phyloP scores from a whole-genome alignment of 2,329 filamentous ascomycete species.

The Colletotrichum lupini region DNA sequence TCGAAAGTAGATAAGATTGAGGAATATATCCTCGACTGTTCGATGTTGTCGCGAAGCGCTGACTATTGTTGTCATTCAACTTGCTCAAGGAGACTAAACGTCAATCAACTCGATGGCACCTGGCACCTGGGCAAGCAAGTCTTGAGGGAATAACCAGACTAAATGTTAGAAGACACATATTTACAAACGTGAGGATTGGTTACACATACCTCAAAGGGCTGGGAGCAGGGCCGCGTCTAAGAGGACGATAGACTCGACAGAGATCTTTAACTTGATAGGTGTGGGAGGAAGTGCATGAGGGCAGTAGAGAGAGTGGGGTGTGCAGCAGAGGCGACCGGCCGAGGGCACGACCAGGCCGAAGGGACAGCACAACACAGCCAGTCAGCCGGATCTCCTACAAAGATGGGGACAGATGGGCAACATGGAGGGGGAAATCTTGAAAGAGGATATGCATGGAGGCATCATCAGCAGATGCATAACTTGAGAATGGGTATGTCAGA shows the following conservation, averaged over 20 bases:
- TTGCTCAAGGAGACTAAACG: not conserved
- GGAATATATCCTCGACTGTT: not conserved
- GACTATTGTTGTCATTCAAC: not conserved
- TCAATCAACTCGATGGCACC: not conserved
- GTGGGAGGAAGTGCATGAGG: conserved; percentile 27
- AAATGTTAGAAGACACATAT: conserved; percentile 21
- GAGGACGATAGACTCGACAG: not conserved
- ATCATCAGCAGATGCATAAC: conserved; percentile 31
- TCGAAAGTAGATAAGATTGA: not conserved
- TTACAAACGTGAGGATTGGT: not conserved
- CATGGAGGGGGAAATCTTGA: conserved; percentile 14
- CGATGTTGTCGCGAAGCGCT: not conserved
- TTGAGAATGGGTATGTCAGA: conserved; percentile 11
- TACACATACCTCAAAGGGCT: conserved; percentile 25
- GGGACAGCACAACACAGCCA: not conserved
- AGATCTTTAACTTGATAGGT: conserved; percentile 29
- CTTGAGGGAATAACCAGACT: conserved; percentile 16
- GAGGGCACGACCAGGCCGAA: conserved; percentile 20
- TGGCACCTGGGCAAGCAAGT: not conserved
- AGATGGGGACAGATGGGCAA: conserved; percentile 15
- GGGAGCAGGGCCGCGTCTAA: conserved; percentile 16
- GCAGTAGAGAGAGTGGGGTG: conserved; percentile 31
- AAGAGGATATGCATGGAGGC: conserved; percentile 19
- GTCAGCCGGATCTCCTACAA: not conserved
- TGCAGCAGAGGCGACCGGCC: conserved; percentile 19